phyloP scores from a whole-genome alignment of 2,329 filamentous ascomycete species.

The Phaeosphaeria sp. region DNA sequence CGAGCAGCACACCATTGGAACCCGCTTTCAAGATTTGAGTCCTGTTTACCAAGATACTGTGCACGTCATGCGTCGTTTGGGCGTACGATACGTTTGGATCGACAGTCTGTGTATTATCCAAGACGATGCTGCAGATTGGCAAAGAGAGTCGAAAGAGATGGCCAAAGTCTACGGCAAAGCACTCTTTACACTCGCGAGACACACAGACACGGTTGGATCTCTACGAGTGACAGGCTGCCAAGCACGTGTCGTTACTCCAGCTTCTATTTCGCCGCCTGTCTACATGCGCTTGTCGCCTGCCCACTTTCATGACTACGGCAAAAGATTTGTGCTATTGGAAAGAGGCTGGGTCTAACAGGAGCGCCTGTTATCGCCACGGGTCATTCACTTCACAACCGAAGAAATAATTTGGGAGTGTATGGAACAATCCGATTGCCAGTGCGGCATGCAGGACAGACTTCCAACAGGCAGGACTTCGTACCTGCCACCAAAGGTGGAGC shows the following conservation, averaged over 20 bases:
- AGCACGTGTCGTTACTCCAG: background rate
- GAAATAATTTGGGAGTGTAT: background rate
- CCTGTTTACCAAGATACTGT: conserved; percentile 6
- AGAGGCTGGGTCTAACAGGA: background rate
- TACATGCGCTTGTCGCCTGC: background rate
- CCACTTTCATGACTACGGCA: background rate
- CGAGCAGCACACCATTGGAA: background rate
- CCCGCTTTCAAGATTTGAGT: background rate
- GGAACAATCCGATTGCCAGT: background rate
- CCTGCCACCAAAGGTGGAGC: background rate
- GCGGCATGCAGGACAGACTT: too few relatives aligned
- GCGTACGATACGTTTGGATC: conserved; percentile 12
- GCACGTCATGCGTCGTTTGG: background rate
- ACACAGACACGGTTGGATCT: background rate
- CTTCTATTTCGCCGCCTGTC: background rate
- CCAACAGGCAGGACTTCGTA: too few relatives aligned
- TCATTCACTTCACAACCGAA: background rate
- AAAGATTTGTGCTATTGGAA: background rate
- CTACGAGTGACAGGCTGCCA: background rate
- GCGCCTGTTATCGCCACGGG: background rate
- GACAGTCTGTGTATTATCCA: conserved; percentile 14
- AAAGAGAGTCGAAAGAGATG: background rate
- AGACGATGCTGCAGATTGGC: background rate
- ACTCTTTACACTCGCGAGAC: background rate
- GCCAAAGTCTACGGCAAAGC: background rate